Base-by-base conservation (phyloP, 441 rosid species). In the Isatis lusitanica region DNA sequence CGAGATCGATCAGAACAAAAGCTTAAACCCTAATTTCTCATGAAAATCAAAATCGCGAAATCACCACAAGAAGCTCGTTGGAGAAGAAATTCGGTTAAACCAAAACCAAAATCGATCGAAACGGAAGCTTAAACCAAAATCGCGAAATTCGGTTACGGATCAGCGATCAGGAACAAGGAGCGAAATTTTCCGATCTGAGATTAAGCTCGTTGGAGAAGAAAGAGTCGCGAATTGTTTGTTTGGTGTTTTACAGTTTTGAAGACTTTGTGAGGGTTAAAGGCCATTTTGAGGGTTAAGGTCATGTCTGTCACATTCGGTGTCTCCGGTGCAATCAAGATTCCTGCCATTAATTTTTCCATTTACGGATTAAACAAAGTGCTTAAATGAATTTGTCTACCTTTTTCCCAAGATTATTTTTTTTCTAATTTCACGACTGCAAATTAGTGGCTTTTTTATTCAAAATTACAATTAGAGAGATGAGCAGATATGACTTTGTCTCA, bases 21-120 rank as follows among this genome's bases (percentile, higher is more conserved):
- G 56, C 74, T 78, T 57, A 74, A 72, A 77, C 83, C 89, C 89
- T 82, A 84, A 71, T 79, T 68, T 76, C 28, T 71, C 83, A 81
- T 21, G 24, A 21, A 21, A 21, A 21, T 21, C 31, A 28, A 28
- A 28, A 28, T 28, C 31, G 31, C 31, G 31, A 28, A 4, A 28
- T 28, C 31, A 28, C 31, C 31, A 28, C 24, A 28, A 28, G 31
- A 21, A 21, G 24, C 24, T 21, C 24, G 24, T 21, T 21, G 24
- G 24, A 21, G 24, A 21, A 21, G 24, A 21, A 21, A 21, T 21
- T 21, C 24, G 24, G 24, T 21, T 21, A 21, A 21, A 21, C 24
- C 24, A 21, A 21, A 21, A 21, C 24, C 24, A 21, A 21, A 21
- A 21, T 21, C 24, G 24, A 21, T 21, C 24, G 24, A 21, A 21